Base-by-base conservation (phyloP, 2,329 filamentous ascomycete species). In the Sphaerostilbella broomeana region DNA sequence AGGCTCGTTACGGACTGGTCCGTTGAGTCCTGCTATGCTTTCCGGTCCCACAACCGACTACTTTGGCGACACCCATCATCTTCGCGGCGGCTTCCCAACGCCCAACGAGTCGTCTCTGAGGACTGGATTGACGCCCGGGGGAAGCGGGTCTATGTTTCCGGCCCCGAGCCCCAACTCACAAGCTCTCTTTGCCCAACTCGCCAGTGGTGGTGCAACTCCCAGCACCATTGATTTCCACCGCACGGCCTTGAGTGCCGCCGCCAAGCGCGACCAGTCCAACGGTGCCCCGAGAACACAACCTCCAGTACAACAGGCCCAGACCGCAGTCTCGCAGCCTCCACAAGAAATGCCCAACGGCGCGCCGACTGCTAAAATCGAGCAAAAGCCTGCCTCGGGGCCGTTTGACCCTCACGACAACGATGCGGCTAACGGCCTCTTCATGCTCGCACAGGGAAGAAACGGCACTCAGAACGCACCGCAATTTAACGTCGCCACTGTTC, bases 111-210 rank as follows among this genome's bases (percentile, higher is more conserved):
- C 90, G 6, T 94, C 87, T 3, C 69, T 97, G 37, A 77, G 92
- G 45, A 92, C 88, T 44, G 92, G 92, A 41, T 67, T 97, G 50
- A 97, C 92, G 38, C 92, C 92, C 34, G 92, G 92, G 45, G 90
- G 90, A 50, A 88, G 89, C 59, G 90, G 89, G 53, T 94, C 89
- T 52, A 97, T 97, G 87, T 97, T 97, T 69, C 88, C 90, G 41
- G 86, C 84, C 39, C 84, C 87, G 3, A 94, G 85, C 59, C 89
- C 87, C 24, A 94, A 86, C 59, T 86, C 86, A 0, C 83, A 88
- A 66, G 84, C 84, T 35, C 66, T 95, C 6, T 86, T 89, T 62
- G 82, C 83, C 45, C 82, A 84, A 50, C 68, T 92, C 25, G 80
- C 86, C 48, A 85, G 78, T 56, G 86, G 86, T 48, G 85, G 83